These are phyloP conservation scores for Verticillium longisporum DNA, from an alignment of 2,329 filamentous ascomycete species.

Conservation along the genomic window DNA sequence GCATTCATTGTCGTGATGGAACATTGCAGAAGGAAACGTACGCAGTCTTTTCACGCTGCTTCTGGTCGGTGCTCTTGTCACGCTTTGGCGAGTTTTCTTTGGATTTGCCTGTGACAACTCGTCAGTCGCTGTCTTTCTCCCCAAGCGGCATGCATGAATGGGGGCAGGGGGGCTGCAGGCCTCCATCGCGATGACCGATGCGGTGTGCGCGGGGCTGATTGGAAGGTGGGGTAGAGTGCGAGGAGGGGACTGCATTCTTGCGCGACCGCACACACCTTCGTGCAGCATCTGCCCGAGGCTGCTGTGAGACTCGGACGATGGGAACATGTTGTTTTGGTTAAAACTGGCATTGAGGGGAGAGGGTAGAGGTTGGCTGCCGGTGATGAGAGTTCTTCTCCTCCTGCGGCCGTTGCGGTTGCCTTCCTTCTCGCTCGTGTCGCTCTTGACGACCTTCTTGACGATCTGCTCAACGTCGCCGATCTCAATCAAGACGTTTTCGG, in stretches of 20 bases:
- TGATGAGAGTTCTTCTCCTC: constrained; percentile 87
- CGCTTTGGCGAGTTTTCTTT: constrained; percentile 43
- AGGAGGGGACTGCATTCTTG: background rate
- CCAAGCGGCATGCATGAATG: background rate
- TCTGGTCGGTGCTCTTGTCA: constrained; percentile 53
- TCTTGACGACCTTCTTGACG: constrained; percentile 91
- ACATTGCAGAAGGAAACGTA: constrained; percentile 41
- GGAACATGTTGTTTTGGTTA: constrained; percentile 67
- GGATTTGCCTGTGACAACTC: constrained; percentile 20
- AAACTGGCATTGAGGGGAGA: constrained; percentile 92
- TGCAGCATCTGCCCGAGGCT: constrained; percentile 82
- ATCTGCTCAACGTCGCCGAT: constrained; percentile 99
- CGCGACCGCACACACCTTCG: constrained; percentile 53
- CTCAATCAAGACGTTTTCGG: constrained; percentile 96
- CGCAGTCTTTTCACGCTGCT: constrained; percentile 89
- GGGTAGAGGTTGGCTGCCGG: constrained; percentile 90
- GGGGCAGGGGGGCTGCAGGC: background rate
- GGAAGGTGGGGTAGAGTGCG: background rate
- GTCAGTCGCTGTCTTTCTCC: background rate
- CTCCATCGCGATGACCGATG: background rate
- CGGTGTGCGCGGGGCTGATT: background rate
- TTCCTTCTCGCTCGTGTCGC: constrained; percentile 67
- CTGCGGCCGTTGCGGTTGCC: constrained; percentile 88
- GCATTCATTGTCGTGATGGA: background rate
- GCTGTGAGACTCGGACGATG: constrained; percentile 55